Evolutionary conservation across 2,329 filamentous ascomycete genomes (phyloP).

Genomic region (Cordyceps fumosorosea): DNA sequence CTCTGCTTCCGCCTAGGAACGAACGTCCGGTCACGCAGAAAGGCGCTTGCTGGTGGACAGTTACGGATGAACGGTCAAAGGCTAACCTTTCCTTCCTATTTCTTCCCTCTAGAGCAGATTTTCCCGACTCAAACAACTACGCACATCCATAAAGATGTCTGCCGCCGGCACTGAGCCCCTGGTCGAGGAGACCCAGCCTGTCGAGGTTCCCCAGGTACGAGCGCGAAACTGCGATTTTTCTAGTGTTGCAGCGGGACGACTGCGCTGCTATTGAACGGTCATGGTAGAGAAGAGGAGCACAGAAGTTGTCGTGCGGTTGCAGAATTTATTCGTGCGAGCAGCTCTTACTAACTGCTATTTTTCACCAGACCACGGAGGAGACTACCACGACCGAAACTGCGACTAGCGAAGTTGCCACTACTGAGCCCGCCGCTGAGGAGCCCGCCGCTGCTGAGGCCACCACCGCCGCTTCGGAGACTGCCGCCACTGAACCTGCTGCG

Average conservation of each 20-base stretch:
- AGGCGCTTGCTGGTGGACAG: slow-evolving; percentile 9
- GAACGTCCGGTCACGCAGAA: background rate
- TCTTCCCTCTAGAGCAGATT: slow-evolving; percentile 2
- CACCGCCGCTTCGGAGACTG: background rate
- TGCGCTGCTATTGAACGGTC: background rate
- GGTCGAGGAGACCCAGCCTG: slow-evolving; percentile 41
- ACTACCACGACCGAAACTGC: slow-evolving; percentile 15
- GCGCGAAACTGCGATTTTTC: slow-evolving; percentile 11
- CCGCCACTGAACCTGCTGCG: slow-evolving; percentile 9
- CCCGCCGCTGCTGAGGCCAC: slow-evolving; percentile 15
- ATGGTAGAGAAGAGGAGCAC: background rate
- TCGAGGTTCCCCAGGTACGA: slow-evolving; percentile 24
- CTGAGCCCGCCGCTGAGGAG: slow-evolving; percentile 16
- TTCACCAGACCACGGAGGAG: background rate
- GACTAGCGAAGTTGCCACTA: background rate
- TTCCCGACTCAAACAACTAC: slow-evolving; percentile 1
- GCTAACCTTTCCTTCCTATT: slow-evolving; percentile 1
- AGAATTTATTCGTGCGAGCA: background rate
- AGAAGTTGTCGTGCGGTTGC: background rate
- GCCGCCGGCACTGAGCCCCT: slow-evolving; percentile 46
- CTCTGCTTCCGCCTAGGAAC: slow-evolving; percentile 3
- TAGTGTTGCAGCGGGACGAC: background rate
- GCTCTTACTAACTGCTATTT: background rate
- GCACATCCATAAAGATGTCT: slow-evolving; percentile 36
- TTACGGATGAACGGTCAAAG: background rate